Conservation (phyloP, 805 yeast genomes). For the Lipomyces orientalis region DNA sequence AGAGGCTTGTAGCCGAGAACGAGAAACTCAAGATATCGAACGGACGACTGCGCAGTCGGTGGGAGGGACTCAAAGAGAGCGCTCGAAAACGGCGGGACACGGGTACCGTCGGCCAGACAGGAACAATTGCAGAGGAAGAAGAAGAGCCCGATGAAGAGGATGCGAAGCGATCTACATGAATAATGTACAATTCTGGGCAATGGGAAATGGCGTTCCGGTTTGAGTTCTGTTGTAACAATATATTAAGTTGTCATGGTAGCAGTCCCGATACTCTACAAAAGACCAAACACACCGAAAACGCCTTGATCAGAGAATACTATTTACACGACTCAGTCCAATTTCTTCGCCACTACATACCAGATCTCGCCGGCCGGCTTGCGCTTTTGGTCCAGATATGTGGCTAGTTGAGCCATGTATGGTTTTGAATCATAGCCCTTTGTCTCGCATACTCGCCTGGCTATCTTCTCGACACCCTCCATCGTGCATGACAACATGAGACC, state of each 20-base stretch:
- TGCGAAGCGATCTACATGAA: neutral
- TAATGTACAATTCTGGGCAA: neutral
- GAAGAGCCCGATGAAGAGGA: constrained; percentile 17
- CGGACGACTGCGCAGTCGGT: constrained; percentile 59
- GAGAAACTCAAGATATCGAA: constrained; percentile 57
- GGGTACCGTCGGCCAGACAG: neutral
- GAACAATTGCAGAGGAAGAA: constrained; percentile 10
- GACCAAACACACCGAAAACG: neutral
- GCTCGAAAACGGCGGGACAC: constrained; percentile 57
- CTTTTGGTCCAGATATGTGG: neutral
- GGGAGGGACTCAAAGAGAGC: constrained; percentile 70
- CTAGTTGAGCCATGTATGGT: neutral
- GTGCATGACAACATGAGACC: constrained; percentile 14
- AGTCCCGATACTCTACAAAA: neutral
- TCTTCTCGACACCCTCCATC: constrained; percentile 4
- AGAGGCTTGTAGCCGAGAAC: constrained; percentile 49
- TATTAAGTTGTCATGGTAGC: neutral
- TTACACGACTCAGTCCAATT: neutral
- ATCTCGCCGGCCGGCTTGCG: constrained; percentile 7
- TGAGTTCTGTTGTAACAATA: neutral
- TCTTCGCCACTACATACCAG: constrained; percentile 4
- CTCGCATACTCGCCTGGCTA: neutral
- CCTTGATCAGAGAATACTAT: neutral
- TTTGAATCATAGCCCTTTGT: constrained; percentile 2
- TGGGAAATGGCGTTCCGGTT: neutral